These are phyloP conservation scores for Hypericum perforatum DNA, from an alignment of 345 rosid genomes.

Conservation along the genomic window DNA sequence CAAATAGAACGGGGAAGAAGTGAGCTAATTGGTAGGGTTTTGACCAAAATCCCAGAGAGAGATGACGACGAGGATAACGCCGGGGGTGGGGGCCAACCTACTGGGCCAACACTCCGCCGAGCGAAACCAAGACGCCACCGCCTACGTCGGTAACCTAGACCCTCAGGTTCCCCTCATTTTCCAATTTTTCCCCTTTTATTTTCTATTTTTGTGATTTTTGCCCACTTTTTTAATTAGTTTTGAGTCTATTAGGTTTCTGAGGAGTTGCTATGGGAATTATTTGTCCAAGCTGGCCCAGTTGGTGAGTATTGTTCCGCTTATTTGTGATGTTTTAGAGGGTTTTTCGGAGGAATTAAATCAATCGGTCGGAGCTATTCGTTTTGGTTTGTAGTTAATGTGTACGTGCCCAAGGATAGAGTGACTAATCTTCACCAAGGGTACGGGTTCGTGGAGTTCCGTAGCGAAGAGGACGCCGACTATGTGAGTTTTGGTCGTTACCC, in stretches of 20 bases:
- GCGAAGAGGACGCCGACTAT: slow-evolving; percentile 98
- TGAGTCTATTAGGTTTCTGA: slow-evolving; percentile 42
- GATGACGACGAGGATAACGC: slow-evolving; percentile 95
- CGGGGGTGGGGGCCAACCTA: slow-evolving; percentile 95
- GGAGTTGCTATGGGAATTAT: slow-evolving; percentile 93
- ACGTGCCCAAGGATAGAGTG: slow-evolving; percentile 95
- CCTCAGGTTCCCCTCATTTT: slow-evolving; percentile 42
- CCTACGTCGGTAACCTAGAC: slow-evolving; percentile 82
- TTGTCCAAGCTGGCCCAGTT: slow-evolving; percentile 96
- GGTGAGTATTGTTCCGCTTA: slow-evolving; percentile 32
- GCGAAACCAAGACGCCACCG: slow-evolving; percentile 97
- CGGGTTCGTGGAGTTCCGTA: slow-evolving; percentile 84
- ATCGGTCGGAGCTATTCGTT: not conserved
- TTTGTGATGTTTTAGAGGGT: not conserved
- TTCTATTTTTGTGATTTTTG: too few relatives aligned
- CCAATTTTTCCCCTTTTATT: too few relatives aligned
- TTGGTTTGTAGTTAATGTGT: slow-evolving; percentile 60
- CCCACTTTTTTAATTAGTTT: not conserved
- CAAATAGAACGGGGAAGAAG: too few relatives aligned
- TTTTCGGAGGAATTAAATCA: not conserved
- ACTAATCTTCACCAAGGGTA: slow-evolving; percentile 91
- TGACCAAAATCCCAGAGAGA: too few relatives aligned
- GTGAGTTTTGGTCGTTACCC: slow-evolving; percentile 27
- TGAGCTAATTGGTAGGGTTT: too few relatives aligned
- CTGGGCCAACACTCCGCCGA: slow-evolving; percentile 97